Evolutionary conservation across 2,329 filamentous ascomycete species (phyloP), one percentile per base, ranked within the genome.

Genomic region (Fusarium lyarnte): DNA sequence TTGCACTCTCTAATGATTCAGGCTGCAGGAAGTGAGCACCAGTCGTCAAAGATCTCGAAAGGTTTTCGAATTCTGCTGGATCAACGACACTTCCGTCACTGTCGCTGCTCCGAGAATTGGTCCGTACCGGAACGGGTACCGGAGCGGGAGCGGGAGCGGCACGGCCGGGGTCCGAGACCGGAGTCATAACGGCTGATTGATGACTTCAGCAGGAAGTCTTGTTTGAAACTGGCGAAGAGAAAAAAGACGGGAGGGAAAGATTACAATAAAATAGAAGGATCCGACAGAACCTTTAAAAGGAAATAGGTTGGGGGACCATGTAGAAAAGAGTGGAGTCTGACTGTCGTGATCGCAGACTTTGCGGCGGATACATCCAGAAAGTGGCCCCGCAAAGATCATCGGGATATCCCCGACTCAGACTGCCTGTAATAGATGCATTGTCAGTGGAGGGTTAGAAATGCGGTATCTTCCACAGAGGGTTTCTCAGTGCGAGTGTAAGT

Each of bases 41-140:
- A 2, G 81, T 81, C 19, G 82, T 84, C 53, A 84, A 67, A 6
- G 84, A 85, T 31, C 79, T 79, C 2, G 84, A 83, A 13, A 86
- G 74, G 29, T 66, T 63, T 55, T 78, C 74, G n/a, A 79, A 76
- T 19, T 66, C 66, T 17, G 52, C 51, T 23, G 69, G 70, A 42
- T 78, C 76, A 45, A 78, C 31, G 14, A 74, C 43, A 45, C 70
- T 54, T 21, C 45, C 52, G 17, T 69, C 68, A 41, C 66, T 65
- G 25, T 69, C 70, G n/a, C 58, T 63, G 33, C 54, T 49, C 61
- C 67, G 67, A 65, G 53, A 58, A 43, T 43, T 64, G 43, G 65
- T 47, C 69, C 73, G 74, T 19, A 65, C 73, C 54, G 76, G 73
- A 23, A 74, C 73, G 62, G 74, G 69, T 45, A 66, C 66, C 47